Evolutionary conservation across 148 eudicot genomes (phyloP).

Genomic region (Salicornia ramosissima): DNA sequence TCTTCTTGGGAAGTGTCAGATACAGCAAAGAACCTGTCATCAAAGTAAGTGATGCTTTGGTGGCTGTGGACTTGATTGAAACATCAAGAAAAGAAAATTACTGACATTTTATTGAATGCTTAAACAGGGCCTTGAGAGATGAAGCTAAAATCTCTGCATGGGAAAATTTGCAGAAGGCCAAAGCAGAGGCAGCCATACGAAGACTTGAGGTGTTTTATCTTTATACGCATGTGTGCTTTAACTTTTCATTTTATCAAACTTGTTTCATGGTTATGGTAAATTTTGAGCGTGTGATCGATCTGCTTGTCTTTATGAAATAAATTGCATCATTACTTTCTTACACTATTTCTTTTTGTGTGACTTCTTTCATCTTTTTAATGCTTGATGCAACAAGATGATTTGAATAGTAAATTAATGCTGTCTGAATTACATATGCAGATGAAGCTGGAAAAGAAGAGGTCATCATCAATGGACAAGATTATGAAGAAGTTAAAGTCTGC

Average conservation of each 20-base stretch:
- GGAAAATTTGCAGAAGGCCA: slow-evolving; percentile 97
- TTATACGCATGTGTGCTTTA: neutral
- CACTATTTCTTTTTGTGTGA: neutral
- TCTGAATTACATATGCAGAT: slow-evolving; percentile 45
- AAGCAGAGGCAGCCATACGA: slow-evolving; percentile 89
- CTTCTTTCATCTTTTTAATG: neutral
- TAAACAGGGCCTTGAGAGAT: slow-evolving; percentile 59
- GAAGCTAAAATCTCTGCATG: slow-evolving; percentile 91
- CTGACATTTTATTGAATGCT: neutral
- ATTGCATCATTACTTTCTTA: neutral
- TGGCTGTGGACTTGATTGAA: neutral
- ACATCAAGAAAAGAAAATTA: neutral
- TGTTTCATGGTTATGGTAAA: neutral
- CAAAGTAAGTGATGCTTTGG: slow-evolving; percentile 44
- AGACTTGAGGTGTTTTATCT: slow-evolving; percentile 73
- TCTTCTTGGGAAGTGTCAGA: slow-evolving; percentile 73
- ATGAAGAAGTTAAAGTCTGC: slow-evolving; percentile 83
- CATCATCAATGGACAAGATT: slow-evolving; percentile 90
- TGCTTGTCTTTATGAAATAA: neutral
- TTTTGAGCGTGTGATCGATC: neutral
- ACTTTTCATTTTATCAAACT: neutral
- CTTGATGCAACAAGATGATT: neutral
- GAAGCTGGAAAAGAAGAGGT: slow-evolving; percentile 95
- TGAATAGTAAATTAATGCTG: neutral
- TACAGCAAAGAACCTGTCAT: slow-evolving; percentile 49